Conservation (phyloP, 345 rosid genomes). For the Punica granatum region DNA sequence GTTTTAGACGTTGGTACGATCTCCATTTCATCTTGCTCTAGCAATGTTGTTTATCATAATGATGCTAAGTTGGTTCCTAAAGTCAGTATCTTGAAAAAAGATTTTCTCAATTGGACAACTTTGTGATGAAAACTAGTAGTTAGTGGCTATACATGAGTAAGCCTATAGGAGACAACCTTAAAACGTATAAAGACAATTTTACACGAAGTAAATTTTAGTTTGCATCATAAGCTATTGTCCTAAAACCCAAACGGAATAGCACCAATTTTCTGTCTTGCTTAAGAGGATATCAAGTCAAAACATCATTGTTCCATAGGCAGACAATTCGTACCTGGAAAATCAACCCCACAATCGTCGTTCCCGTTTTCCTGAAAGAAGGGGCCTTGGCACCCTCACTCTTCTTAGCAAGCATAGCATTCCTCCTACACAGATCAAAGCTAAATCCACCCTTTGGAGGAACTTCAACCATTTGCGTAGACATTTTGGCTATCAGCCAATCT, state of each 20-base stretch:
- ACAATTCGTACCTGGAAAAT: conserved; percentile 46
- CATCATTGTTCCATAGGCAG: not conserved
- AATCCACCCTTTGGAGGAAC: conserved; percentile 67
- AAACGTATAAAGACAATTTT: not conserved
- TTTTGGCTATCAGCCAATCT: conserved; percentile 12
- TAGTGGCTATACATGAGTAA: too few species aligned
- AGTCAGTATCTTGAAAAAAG: too few species aligned
- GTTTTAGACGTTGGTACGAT: too few species aligned
- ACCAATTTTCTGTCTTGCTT: not conserved
- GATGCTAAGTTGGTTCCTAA: too few species aligned
- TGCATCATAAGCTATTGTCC: not conserved
- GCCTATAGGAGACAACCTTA: not conserved
- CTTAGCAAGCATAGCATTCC: conserved; percentile 69
- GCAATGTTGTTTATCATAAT: too few species aligned
- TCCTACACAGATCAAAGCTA: conserved; percentile 75
- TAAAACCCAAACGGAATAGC: not conserved
- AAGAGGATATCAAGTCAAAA: not conserved
- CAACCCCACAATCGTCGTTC: conserved; percentile 92
- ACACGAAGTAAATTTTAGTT: too few species aligned
- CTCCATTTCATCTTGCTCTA: too few species aligned
- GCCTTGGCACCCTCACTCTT: conserved; percentile 59
- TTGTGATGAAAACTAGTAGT: too few species aligned
- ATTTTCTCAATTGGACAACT: too few species aligned
- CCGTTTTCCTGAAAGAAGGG: conserved; percentile 73
- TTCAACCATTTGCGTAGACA: conserved; percentile 47